Conservation (phyloP, 1,139 yeast species). For the Blastobotrys elegans region DNA sequence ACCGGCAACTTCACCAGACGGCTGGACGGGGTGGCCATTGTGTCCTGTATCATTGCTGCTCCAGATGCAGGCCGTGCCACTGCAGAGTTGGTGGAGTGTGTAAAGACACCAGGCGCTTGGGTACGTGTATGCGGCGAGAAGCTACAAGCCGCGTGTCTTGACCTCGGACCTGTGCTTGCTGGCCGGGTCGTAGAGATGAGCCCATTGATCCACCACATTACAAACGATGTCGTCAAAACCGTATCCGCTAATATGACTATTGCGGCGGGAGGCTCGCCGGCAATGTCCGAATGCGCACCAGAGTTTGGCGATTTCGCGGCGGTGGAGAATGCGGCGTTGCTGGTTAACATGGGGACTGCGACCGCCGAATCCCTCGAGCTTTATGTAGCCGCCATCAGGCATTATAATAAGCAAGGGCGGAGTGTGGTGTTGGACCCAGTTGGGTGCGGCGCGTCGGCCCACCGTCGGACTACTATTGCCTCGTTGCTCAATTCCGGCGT, state of each 20-base stretch:
- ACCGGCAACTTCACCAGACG: constrained; percentile 36
- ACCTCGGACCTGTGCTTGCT: constrained; percentile 19
- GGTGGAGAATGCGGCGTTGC: constrained; percentile 49
- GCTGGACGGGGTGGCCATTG: constrained; percentile 80
- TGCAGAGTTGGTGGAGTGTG: constrained; percentile 24
- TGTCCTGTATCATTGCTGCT: constrained; percentile 78
- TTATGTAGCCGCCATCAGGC: constrained; percentile 49
- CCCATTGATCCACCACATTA: constrained; percentile 83
- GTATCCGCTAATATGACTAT: constrained; percentile 86
- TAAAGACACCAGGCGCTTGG: constrained; percentile 23
- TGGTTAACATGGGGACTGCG: constrained; percentile 78
- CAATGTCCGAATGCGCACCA: constrained; percentile 74
- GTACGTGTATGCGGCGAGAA: constrained; percentile 18
- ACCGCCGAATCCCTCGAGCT: constrained; percentile 41
- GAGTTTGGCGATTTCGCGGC: constrained; percentile 68
- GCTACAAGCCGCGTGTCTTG: background rate
- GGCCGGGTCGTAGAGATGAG: constrained; percentile 17
- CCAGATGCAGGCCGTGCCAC: constrained; percentile 56
- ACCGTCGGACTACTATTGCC: constrained; percentile 48
- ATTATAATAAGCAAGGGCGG: constrained; percentile 52
- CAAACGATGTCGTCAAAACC: constrained; percentile 85
- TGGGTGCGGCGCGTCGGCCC: constrained; percentile 77
- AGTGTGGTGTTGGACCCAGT: constrained; percentile 87
- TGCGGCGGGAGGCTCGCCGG: constrained; percentile 83
- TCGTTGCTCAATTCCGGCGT: constrained; percentile 53